Conservation (phyloP, 2,329 filamentous ascomycete genomes). For the Colletotrichum melonis region DNA sequence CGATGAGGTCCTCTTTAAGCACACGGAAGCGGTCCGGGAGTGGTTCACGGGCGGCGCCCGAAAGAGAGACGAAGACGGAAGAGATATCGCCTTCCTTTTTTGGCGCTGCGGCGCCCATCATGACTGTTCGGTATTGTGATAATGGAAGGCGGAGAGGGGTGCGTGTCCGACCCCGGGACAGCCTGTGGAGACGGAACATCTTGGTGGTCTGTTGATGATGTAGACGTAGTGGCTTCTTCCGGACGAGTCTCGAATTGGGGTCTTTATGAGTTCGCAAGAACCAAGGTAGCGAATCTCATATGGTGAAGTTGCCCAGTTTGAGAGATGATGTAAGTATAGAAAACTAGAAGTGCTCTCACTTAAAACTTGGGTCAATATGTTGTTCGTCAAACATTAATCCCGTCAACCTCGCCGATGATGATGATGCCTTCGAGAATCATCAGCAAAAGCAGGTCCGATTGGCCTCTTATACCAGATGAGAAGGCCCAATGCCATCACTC, state of each 20-base stretch:
- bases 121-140: conserved; percentile 15
- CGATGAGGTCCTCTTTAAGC: conserved; percentile 64
- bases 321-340: background rate
- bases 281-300: too few relatives aligned
- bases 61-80: conserved; percentile 70
- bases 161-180: background rate
- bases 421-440: background rate
- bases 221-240: background rate
- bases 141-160: background rate
- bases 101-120: conserved; percentile 26
- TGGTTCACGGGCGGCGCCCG: conserved; percentile 55
- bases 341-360: background rate
- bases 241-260: background rate
- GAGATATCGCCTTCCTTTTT: conserved; percentile 73
- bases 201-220: background rate
- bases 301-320: too few relatives aligned
- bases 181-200: conserved; percentile 2
- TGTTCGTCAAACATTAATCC: background rate
- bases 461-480: background rate
- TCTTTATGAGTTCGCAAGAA: too few relatives aligned
- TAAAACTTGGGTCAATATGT: background rate
- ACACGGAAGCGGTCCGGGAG: conserved; percentile 67
- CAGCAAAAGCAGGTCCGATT: background rate
- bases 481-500: background rate
- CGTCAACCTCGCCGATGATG: background rate